Percentiles rank a stretch among this genome's conserved stretches.
phyloP scores from a whole-genome alignment of 2,329 filamentous ascomycete genomes.

The Rutstroemia sydowiana region DNA sequence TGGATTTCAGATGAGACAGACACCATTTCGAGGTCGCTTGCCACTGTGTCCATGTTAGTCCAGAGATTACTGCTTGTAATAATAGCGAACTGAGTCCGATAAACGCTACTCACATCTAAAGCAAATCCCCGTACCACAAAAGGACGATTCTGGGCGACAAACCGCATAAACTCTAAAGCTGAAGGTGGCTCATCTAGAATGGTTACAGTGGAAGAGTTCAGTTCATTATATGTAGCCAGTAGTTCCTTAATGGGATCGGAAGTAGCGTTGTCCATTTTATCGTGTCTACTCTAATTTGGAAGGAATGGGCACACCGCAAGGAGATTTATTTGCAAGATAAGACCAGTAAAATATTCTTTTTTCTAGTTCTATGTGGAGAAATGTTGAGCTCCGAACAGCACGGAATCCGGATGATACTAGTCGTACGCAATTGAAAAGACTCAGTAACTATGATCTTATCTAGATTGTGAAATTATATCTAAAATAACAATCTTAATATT shows the following conservation, averaged over 20 bases:
- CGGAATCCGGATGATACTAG: too few species aligned
- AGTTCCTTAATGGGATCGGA: conserved; percentile 44
- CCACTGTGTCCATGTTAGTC: conserved; percentile 1
- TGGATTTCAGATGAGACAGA: conserved; percentile 7
- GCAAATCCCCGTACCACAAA: conserved; percentile 64
- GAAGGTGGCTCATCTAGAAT: conserved; percentile 59
- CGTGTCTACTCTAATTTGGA: neutral
- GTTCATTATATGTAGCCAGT: conserved; percentile 63
- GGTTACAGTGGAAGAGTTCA: conserved; percentile 55
- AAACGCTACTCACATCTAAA: conserved; percentile 21
- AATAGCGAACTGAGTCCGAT: neutral
- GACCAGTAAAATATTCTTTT: too few species aligned
- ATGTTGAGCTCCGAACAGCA: too few species aligned
- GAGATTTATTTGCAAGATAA: too few species aligned
- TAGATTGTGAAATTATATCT: too few species aligned
- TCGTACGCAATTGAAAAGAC: too few species aligned
- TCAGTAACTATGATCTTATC: too few species aligned
- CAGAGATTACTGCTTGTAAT: neutral
- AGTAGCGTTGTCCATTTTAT: neutral
- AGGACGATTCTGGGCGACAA: conserved; percentile 65
- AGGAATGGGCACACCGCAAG: too few species aligned
- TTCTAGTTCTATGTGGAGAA: too few species aligned
- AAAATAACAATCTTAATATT: too few species aligned
- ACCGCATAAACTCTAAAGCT: conserved; percentile 72
- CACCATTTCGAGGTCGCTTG: conserved; percentile 8